phyloP scores from a whole-genome alignment of 1,284 basidiomycete species.

The Jaminaea rosea region DNA sequence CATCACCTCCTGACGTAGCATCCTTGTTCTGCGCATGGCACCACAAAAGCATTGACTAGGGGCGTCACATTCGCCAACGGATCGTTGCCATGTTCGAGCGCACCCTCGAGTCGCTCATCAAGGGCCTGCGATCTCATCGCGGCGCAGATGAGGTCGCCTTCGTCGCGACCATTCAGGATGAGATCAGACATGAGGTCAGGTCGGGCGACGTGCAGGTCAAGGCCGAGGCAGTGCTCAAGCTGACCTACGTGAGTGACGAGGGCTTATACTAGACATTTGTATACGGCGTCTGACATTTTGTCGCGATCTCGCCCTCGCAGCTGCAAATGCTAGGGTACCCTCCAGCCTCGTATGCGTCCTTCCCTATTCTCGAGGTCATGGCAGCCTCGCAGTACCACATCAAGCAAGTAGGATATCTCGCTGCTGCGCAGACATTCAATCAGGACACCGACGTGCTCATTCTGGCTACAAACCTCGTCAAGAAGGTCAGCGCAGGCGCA shows the following conservation, averaged over 20 bases:
- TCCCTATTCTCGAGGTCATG: slow-evolving; percentile 93
- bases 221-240: slow-evolving; percentile 85
- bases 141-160: slow-evolving; percentile 48
- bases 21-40: no score
- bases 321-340: slow-evolving; percentile 77
- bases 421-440: slow-evolving; percentile 81
- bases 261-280: background rate
- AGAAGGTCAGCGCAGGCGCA: slow-evolving; percentile 63
- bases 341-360: slow-evolving; percentile 49
- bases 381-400: slow-evolving; percentile 80
- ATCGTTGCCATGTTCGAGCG: slow-evolving; percentile 41
- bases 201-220: slow-evolving; percentile 95
- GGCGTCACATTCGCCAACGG: no score
- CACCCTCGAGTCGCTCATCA: slow-evolving; percentile 42
- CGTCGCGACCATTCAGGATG: slow-evolving; percentile 52
- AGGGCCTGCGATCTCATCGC: slow-evolving; percentile 43
- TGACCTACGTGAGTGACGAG: slow-evolving; percentile 84
- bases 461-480: slow-evolving; percentile 91
- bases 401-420: slow-evolving; percentile 92
- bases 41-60: no score
- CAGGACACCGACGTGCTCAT: slow-evolving; percentile 94
- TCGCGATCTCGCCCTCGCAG: slow-evolving; percentile 1
- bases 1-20: no score
- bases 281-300: background rate
- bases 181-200: slow-evolving; percentile 83